Conservation (phyloP, 2,329 filamentous ascomycete genomes). For the Nothomitra cinnamomea region DNA sequence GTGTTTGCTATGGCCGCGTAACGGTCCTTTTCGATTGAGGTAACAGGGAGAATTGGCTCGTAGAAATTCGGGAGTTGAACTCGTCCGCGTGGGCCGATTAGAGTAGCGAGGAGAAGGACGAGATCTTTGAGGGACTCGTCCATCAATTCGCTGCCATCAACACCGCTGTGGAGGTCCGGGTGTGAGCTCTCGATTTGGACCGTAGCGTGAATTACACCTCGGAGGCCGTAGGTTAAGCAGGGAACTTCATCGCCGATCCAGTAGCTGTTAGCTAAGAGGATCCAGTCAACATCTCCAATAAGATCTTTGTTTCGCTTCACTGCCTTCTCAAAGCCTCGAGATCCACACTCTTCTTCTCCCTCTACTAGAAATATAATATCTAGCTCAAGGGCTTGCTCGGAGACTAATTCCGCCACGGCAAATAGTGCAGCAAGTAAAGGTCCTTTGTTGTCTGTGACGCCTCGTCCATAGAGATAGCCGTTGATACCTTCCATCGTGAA, state of each 20-base stretch:
- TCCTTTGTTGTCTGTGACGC: conserved; percentile 96
- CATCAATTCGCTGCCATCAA: conserved; percentile 82
- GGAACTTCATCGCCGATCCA: conserved; percentile 95
- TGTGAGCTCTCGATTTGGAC: conserved; percentile 72
- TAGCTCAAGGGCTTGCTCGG: conserved; percentile 66
- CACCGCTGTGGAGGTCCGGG: conserved; percentile 85
- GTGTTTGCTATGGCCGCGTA: conserved; percentile 74
- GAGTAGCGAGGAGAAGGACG: conserved; percentile 60
- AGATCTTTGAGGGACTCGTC: conserved; percentile 88
- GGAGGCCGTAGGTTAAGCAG: conserved; percentile 83
- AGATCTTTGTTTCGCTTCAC: conserved; percentile 63
- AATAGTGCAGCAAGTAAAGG: conserved; percentile 89
- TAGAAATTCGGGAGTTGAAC: conserved; percentile 83
- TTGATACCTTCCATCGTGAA: conserved; percentile 82
- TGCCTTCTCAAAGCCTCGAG: conserved; percentile 73
- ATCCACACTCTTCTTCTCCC: conserved; percentile 91
- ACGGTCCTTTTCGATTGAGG: conserved; percentile 55
- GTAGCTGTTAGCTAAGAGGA: conserved; percentile 91
- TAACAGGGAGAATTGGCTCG: conserved; percentile 62
- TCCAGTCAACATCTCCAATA: conserved; percentile 86
- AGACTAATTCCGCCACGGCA: conserved; percentile 74
- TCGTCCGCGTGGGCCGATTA: conserved; percentile 66
- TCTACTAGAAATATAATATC: conserved; percentile 92
- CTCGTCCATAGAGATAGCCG: conserved; percentile 85
- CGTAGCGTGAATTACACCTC: conserved; percentile 86